Evolutionary conservation across 2,329 filamentous ascomycete species (phyloP), one percentile per base, ranked within the genome.

Genomic region (Cordyceps farinosa): DNA sequence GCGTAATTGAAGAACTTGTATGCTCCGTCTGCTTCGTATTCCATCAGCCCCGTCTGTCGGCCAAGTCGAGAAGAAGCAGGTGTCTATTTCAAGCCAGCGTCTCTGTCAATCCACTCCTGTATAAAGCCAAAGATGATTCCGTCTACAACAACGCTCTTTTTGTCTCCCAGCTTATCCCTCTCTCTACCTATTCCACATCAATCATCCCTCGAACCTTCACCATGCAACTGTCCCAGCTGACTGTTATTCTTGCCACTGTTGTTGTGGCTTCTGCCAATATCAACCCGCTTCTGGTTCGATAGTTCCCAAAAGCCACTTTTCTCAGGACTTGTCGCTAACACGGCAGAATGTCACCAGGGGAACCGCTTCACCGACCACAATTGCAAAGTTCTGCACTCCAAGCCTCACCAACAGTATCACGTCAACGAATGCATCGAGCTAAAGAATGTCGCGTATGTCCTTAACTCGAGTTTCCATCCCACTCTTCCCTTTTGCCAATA

Each of bases 211-310:
- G 22, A 22, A 22, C 22, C 8, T 17, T 11, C 42, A 57, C 53
- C 54, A 57, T 57, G 54, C 54, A 57, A 29, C 54, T 57, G 11
- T 58, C 55, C 10, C 55, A 48, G 6, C 36, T 29, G 17, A 15
- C 55, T 5, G 2, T 58, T n/a, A 3, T 38, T 30, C 9, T 58
- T 17, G 44, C 42, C 11, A 5, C 55, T 6, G 42, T 15, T 5
- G 42, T 11, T 3, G n/a, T n/a, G 13, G 29, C 55, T 48, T 15
- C 30, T 11, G 30, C 42, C 10, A 38, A 17, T 17, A 38, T 17
- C 3, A 27, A 27, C 32, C n/a, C 30, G 13, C n/a, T 53, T 11
- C 17, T 53, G 30, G 42, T 38, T 58, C n/a, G 55, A 48, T 2
- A 8, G 17, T 2, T 5, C 29, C 40, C 15, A 52, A n/a, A 3